Base-by-base conservation (phyloP, 192 early-diverging fungal species). In the Entomortierella chlamydospora region DNA sequence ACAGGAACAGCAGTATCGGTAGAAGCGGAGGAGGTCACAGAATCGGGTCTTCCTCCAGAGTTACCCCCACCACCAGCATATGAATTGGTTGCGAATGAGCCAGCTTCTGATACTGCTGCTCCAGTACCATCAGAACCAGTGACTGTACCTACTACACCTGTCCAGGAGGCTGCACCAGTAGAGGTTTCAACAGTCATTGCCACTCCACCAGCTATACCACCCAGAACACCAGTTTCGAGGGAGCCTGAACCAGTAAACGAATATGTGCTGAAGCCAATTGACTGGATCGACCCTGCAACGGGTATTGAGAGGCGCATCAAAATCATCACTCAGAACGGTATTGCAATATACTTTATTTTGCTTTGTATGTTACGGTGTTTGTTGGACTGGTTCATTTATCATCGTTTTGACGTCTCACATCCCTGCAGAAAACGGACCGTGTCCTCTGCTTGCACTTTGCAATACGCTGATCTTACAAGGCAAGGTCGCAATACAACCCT, bases 251-350 rank as follows among this genome's bases (percentile, higher is more conserved):
- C 61, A 28, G 61, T 61, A 1, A 78, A 80, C 15, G 81, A 90
- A 67, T 94, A 96, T 82, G 86, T 89, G 23, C 83, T 96, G 5
- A 96, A 96, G 70, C 84, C 87, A 18, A 86, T 96, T 50, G 85
- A 83, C 61, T 94, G 90, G 90, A 68, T 77, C 37, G 89, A 91
- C 63, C 68, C 82, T 17, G 51, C 52, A 22, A 87, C 87, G 8
- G 68, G 83, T 7, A 41, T 81, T n/a, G 57, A 72, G 56, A 80
- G 83, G 56, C 67, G 82, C 7, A 84, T 95, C 30, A 87, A 90
- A 61, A 93, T 97, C 49, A 89, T 94, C 39, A 96, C 96, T 7
- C 96, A 98, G 83, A 96, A 96, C 83, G 81, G 87, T 89, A 31
- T 47, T 15, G 23, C 18, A 25, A 3, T n/a, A 0, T 42, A 22